Base-by-base conservation (phyloP, 2,329 filamentous ascomycete species). In the Lomentospora prolificans region DNA sequence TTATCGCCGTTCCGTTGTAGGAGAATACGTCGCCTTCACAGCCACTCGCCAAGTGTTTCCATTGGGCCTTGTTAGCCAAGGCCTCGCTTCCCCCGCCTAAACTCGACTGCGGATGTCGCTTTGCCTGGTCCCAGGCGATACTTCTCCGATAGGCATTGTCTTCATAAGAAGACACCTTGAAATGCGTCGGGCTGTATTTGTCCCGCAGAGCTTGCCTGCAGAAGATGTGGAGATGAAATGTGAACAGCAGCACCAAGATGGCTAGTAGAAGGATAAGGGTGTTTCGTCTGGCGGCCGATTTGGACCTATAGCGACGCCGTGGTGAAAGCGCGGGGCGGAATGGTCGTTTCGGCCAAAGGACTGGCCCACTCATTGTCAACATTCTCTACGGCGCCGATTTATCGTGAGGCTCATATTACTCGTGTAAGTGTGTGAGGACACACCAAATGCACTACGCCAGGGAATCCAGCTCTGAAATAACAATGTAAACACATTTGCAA, bases 1-100 rank as follows among this genome's bases (percentile, higher is more conserved):
- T 69, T 51, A 69, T 63, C 44, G 67, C 65, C 2, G 62, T 61
- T 50, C 58, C 53, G 33, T 63, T 61, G 57, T 64, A 65, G 4
- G 57, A 58, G 56, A 65, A 69, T 0, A 61, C 59, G 12, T 67
- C 66, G 10, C 66, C 67, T 17, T 69, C 66, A 12, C 60, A 65
- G 2, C 66, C 66, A 2, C 58, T 58, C 2, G 65, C 66, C 8
- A 69, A 55, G 1, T 41, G 58, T 56, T 61, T 61, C 67, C 66
- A 69, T 24, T 64, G 58, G 4, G 52, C 28, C 5, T 63, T 60
- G 1, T 58, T 53, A 46, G 64, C 58, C 3, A 66, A 51, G 17
- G 39, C 51, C 3, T 56, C 27, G 8, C 61, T 46, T 22, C 39
- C 19, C 6, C 19, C 39, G 39, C 7, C 12, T n/a, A 22, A 7